phyloP scores from a whole-genome alignment of 371 early-diverging fungal genomes.

The Basidiobolus meristosporus region DNA sequence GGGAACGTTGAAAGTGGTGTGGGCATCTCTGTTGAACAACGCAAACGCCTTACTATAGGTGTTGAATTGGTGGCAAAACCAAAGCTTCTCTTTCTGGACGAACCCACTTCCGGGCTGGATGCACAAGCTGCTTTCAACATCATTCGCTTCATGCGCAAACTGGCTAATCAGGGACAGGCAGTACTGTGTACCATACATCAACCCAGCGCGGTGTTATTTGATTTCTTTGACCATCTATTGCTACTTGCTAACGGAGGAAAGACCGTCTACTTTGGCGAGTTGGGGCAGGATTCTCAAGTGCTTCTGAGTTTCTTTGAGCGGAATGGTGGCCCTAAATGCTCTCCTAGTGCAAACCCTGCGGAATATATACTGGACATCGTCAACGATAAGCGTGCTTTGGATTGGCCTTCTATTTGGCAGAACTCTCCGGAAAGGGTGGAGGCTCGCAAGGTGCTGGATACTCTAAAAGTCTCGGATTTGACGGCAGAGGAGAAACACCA shows the following conservation, averaged over 20 bases:
- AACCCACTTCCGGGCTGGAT: slow-evolving; percentile 58
- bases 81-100: slow-evolving; percentile 60
- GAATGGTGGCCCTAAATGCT: slow-evolving; percentile 34
- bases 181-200: slow-evolving; percentile 73
- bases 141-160: slow-evolving; percentile 44
- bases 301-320: slow-evolving; percentile 38
- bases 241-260: slow-evolving; percentile 61
- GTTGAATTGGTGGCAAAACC: slow-evolving; percentile 53
- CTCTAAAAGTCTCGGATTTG: too few relatives aligned
- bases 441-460: slow-evolving; percentile 12
- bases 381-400: slow-evolving; percentile 11
- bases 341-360: slow-evolving; percentile 38
- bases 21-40: slow-evolving; percentile 41
- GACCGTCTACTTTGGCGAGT: slow-evolving; percentile 61
- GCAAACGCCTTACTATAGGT: slow-evolving; percentile 42
- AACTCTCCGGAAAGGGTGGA: slow-evolving; percentile 7
- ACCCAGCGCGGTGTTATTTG: slow-evolving; percentile 61
- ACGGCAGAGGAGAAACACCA: slow-evolving; percentile 8
- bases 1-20: slow-evolving; percentile 25
- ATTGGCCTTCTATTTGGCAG: slow-evolving; percentile 42
- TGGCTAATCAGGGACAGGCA: slow-evolving; percentile 44
- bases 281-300: slow-evolving; percentile 26
- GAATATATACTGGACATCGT: slow-evolving; percentile 50
- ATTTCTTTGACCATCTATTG: slow-evolving; percentile 59
- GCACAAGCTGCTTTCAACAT: slow-evolving; percentile 48